These are phyloP conservation scores for Fusarium oxysporum DNA, from an alignment of 2,329 filamentous ascomycete species.

Conservation along the genomic window DNA sequence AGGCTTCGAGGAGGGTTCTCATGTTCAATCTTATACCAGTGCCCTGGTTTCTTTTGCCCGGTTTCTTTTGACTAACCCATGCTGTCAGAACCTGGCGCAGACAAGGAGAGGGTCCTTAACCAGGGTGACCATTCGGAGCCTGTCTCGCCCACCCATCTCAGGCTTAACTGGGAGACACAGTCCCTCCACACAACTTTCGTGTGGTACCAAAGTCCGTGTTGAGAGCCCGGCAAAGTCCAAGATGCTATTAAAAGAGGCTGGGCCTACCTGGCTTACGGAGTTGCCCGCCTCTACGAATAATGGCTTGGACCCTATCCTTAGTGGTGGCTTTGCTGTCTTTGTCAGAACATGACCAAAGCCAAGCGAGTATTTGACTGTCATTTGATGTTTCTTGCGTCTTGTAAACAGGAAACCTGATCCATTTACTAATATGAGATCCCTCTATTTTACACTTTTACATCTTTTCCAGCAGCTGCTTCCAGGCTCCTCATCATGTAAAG, in stretches of 20 bases:
- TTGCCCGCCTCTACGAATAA: conserved; percentile 7
- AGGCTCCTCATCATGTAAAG: conserved; percentile 14
- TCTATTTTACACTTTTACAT: conserved; percentile 46
- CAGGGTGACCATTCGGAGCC: conserved; percentile 36
- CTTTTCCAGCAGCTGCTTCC: conserved; percentile 21
- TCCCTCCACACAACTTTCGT: conserved; percentile 24
- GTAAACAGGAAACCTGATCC: conserved; percentile 12
- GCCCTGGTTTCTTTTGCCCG: conserved; percentile 42
- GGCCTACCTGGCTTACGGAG: neutral
- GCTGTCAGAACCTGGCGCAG: conserved; percentile 35
- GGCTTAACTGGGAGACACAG: conserved; percentile 16
- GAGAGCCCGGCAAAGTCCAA: conserved; percentile 4
- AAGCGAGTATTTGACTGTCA: conserved; percentile 5
- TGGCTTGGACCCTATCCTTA: conserved; percentile 13
- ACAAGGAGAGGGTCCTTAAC: conserved; percentile 36
- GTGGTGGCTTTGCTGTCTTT: conserved; percentile 29
- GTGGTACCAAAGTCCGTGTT: neutral
- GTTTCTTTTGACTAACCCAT: conserved; percentile 44
- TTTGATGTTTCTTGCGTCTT: conserved; percentile 3
- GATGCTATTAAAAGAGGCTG: conserved; percentile 19
- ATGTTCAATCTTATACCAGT: conserved; percentile 43
- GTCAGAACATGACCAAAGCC: conserved; percentile 17
- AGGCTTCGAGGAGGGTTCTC: conserved; percentile 23
- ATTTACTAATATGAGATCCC: conserved; percentile 19
- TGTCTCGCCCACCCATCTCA: conserved; percentile 37